A percentile compares a stretch with the other conserved stretches of the same genome.
Evolutionary conservation across 768 basidiomycete species (phyloP).

Genomic region (Kwoniella sp.): DNA sequence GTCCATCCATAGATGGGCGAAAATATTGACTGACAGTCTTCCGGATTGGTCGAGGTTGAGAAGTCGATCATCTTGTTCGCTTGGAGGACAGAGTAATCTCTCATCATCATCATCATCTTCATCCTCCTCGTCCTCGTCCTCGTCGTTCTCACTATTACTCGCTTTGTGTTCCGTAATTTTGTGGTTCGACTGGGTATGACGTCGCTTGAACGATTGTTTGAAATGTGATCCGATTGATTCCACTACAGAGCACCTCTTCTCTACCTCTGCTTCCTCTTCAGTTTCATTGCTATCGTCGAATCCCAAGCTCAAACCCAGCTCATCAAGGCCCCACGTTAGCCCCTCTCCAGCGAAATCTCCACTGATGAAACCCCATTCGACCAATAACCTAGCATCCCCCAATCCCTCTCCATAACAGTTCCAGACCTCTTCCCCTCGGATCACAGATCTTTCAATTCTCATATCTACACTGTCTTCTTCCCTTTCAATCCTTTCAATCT

Average conservation of each 20-base stretch:
- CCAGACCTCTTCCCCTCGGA: constrained; percentile 33
- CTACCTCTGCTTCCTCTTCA: not conserved
- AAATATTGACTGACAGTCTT: constrained; percentile 18
- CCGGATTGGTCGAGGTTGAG: constrained; percentile 25
- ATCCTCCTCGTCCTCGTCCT: not conserved
- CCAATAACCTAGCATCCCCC: constrained; percentile 32
- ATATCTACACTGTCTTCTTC: constrained; percentile 36
- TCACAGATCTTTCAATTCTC: constrained; percentile 25
- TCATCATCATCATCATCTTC: constrained; percentile 9
- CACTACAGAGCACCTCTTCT: not conserved
- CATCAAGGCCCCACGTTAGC: constrained; percentile 16
- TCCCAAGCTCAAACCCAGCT: constrained; percentile 6
- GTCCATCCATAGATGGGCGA: not conserved
- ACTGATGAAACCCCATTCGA: constrained; percentile 43
- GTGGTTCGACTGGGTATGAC: too few species aligned
- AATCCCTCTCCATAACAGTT: constrained; percentile 41
- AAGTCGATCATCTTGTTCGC: not conserved
- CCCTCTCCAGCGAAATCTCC: constrained; percentile 26
- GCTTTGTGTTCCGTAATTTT: too few species aligned
- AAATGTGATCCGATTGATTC: not conserved
- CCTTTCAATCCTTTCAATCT: constrained; percentile 3
- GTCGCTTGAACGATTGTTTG: too few species aligned
- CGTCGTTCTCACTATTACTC: not conserved
- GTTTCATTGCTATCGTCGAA: not conserved
- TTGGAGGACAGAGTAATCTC: constrained; percentile 7